Evolutionary conservation across 192 early-diverging fungal genomes (phyloP).

Genomic region (Coemansia sp.): DNA sequence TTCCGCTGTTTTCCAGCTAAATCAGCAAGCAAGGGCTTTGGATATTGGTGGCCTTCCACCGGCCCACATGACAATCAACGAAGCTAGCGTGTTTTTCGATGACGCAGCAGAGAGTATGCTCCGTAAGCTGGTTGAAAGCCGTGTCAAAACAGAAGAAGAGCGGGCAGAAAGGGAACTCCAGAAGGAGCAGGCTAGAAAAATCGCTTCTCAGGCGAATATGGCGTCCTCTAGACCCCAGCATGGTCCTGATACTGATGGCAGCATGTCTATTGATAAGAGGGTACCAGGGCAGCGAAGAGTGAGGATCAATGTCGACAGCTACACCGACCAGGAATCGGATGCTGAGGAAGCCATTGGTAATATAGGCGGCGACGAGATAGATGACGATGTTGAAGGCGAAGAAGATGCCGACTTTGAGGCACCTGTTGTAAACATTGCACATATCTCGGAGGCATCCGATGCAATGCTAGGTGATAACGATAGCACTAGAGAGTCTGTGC

Average conservation of each 20-base stretch:
- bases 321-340: conserved; percentile 10
- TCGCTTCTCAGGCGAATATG: not conserved
- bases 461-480: no score
- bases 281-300: not conserved
- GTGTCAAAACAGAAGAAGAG: conserved; percentile 14
- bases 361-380: not conserved
- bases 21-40: conserved; percentile 9
- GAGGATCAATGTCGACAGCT: conserved; percentile 1
- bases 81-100: conserved; percentile 28
- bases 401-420: conserved; percentile 54
- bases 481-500: not conserved
- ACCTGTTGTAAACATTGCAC: conserved; percentile 15
- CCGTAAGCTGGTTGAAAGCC: conserved; percentile 25
- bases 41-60: not conserved
- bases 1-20: conserved; percentile 18
- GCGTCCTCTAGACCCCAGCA: not conserved
- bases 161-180: not conserved
- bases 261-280: not conserved
- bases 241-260: not conserved
- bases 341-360: conserved; percentile 5
- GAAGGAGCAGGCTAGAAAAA: conserved; percentile 14
- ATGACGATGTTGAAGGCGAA: conserved; percentile 30
- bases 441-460: not conserved
- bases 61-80: not conserved
- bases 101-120: conserved; percentile 36